Conservation (phyloP, 768 basidiomycete genomes). For the Suillus clintonianus region DNA sequence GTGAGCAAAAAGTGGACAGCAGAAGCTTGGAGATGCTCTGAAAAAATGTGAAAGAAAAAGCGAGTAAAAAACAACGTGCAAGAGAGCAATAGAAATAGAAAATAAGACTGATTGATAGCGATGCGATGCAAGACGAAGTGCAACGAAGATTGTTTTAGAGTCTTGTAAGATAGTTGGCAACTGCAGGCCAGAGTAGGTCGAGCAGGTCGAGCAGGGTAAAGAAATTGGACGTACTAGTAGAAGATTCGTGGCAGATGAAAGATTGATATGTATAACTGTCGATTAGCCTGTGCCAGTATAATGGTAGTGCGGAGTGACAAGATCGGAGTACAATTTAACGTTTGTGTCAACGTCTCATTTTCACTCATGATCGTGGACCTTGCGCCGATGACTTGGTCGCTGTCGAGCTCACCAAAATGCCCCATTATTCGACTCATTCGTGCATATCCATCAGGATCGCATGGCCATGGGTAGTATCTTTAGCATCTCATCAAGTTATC, state of each 20-base stretch:
- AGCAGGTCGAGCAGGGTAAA: not conserved
- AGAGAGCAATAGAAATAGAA: slow-evolving; percentile 29
- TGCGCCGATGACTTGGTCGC: not conserved
- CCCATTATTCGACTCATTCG: slow-evolving; percentile 8
- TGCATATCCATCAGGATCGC: not conserved
- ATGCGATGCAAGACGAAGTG: slow-evolving; percentile 34
- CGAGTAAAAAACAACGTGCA: slow-evolving; percentile 22
- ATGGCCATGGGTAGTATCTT: no score
- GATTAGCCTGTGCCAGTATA: slow-evolving; percentile 25
- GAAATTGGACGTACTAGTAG: slow-evolving; percentile 4
- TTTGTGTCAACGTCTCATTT: slow-evolving; percentile 1
- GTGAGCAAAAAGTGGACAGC: slow-evolving; percentile 7
- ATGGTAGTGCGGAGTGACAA: not conserved
- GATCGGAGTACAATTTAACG: slow-evolving; percentile 1
- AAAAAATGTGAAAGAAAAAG: slow-evolving; percentile 28
- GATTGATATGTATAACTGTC: slow-evolving; percentile 20
- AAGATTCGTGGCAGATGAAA: slow-evolving; percentile 3
- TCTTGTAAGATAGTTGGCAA: slow-evolving; percentile 29
- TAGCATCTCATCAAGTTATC: not conserved
- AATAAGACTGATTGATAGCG: slow-evolving; percentile 29
- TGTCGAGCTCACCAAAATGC: not conserved
- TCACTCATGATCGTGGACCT: not conserved
- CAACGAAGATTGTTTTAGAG: slow-evolving; percentile 29
- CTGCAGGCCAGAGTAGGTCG: slow-evolving; percentile 8
- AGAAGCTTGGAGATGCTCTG: not conserved